phyloP scores from a whole-genome alignment of 805 yeast genomes.

The Sugiyamaella valdiviana region DNA sequence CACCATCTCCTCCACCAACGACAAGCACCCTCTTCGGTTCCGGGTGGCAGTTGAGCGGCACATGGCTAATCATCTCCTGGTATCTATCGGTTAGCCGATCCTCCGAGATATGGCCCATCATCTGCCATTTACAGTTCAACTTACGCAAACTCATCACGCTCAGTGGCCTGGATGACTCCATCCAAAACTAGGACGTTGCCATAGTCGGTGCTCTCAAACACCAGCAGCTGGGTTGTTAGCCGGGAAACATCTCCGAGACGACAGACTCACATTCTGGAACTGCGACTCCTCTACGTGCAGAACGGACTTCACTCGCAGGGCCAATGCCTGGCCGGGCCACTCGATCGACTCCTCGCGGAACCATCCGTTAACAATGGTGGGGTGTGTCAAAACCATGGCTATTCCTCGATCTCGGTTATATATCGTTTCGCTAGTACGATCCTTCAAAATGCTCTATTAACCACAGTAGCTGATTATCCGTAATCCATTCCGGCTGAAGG shows the following conservation, averaged over 20 bases:
- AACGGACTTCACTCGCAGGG: conserved; percentile 78
- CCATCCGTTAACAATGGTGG: conserved; percentile 67
- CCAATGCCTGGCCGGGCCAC: conserved; percentile 99
- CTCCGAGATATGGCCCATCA: neutral
- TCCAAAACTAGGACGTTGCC: conserved; percentile 95
- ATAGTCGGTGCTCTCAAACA: conserved; percentile 86
- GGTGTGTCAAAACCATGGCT: conserved; percentile 8
- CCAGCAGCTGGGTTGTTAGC: conserved; percentile 45
- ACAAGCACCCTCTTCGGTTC: conserved; percentile 90
- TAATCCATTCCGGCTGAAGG: neutral
- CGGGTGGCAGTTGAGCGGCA: conserved; percentile 89
- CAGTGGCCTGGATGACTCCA: conserved; percentile 92
- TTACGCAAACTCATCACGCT: conserved; percentile 86
- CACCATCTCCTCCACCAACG: conserved; percentile 99
- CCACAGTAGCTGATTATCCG: neutral
- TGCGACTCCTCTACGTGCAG: conserved; percentile 78
- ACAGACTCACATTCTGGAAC: conserved; percentile 65
- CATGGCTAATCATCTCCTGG: conserved; percentile 97
- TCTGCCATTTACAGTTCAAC: conserved; percentile 1
- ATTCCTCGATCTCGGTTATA: neutral
- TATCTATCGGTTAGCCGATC: conserved; percentile 36
- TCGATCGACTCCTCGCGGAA: conserved; percentile 91
- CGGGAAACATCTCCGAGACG: neutral
- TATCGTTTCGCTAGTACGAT: too few relatives aligned
- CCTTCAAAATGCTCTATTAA: too few relatives aligned